phyloP scores from a whole-genome alignment of 2,329 filamentous ascomycete genomes.

The Alternaria gaisen region DNA sequence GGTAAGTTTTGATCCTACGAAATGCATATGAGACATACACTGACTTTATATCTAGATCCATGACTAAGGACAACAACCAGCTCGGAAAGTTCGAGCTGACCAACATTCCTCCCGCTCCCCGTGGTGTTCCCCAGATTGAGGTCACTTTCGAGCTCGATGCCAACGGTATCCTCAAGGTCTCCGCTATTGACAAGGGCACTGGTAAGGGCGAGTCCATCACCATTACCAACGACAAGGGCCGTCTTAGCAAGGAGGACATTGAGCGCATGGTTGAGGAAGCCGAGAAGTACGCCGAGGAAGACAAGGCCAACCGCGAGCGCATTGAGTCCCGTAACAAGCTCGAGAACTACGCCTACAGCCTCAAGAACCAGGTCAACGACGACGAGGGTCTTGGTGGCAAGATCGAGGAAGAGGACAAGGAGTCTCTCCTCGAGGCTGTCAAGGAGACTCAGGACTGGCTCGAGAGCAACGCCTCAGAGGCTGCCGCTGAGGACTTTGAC shows the following conservation, averaged over 20 bases:
- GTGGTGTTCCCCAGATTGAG: slow-evolving; percentile 97
- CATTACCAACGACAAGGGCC: slow-evolving; percentile 99
- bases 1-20: slow-evolving; percentile 52
- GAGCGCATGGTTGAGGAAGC: slow-evolving; percentile 99
- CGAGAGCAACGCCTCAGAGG: slow-evolving; percentile 88
- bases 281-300: slow-evolving; percentile 98
- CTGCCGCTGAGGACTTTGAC: slow-evolving; percentile 92
- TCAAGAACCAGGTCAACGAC: slow-evolving; percentile 99
- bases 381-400: slow-evolving; percentile 97
- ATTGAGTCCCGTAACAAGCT: slow-evolving; percentile 96
- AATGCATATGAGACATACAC: no score
- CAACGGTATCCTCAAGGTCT: slow-evolving; percentile 98
- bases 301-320: slow-evolving; percentile 96
- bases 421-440: slow-evolving; percentile 91
- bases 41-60: neutral
- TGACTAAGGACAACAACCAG: slow-evolving; percentile 72
- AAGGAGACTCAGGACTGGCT: slow-evolving; percentile 98
- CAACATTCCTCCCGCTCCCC: slow-evolving; percentile 91
- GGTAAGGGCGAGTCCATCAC: slow-evolving; percentile 98
- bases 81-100: slow-evolving; percentile 99
- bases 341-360: slow-evolving; percentile 98
- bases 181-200: slow-evolving; percentile 95
- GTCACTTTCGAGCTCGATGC: slow-evolving; percentile 97
- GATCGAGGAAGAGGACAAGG: slow-evolving; percentile 99
- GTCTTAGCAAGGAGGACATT: slow-evolving; percentile 94